Base-by-base conservation (phyloP, 176 grass and related monocot genomes). In the Hyparrhenia diplandra region DNA sequence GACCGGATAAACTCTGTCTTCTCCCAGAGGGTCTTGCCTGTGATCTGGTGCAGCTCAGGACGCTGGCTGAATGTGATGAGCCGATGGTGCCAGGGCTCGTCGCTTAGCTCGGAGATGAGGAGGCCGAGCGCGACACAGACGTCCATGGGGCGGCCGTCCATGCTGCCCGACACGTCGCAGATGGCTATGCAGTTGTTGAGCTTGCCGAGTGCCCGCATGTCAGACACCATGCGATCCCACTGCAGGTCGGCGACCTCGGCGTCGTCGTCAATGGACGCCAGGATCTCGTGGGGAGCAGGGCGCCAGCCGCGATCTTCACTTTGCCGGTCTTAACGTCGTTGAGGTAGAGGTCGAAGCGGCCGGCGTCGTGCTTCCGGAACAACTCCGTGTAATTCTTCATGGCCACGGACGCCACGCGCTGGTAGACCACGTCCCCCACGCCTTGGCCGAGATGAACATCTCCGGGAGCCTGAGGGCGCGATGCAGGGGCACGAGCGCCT, bases 101-200 rank as follows among this genome's bases (percentile, higher is more conserved):
- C 87, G 72, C 87, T 84, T 36, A 94, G 83, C 81, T 94, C 89
- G 11, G 94, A 97, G 13, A 93, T 16, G 51, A 93, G 88, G 61
- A 97, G 83, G 13, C 94, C 94, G 10, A 97, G 88, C 17, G 94
- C 71, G 6, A 97, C 73, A 78, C 91, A 84, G 3, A 97, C 91
- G 40, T 91, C 81, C 86, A 91, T 87, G 25, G 90, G 88, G 0
- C 23, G 29, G n/a, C 88, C 94, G 1, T 0, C 0, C 94, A 97
- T 97, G 82, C 90, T 97, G 32, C 83, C 90, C 5, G 88, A 97
- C 45, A 97, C 91, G 74, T 97, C 94, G 51, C 94, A 97, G 0
- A 97, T 85, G 16, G 87, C 87, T 34, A 97, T 83, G 73, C 79
- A 90, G 49, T 97, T 90, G 51, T 66, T 81, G 34, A 97, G 92